Evolutionary conservation across 2,329 filamentous ascomycete species (phyloP).

Genomic region (Atkinsonella texensis): DNA sequence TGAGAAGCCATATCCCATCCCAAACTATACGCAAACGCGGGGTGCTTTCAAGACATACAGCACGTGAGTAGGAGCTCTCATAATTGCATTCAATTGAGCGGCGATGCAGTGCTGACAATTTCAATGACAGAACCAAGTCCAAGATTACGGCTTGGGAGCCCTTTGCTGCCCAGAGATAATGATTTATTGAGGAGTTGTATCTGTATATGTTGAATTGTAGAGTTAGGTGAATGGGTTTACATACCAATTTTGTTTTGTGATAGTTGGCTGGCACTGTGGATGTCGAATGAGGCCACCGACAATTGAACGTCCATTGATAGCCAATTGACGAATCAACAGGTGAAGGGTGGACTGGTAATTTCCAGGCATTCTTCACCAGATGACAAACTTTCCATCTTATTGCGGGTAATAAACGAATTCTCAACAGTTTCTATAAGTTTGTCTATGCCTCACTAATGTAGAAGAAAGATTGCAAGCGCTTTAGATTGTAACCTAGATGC

Average conservation of each 20-base stretch:
- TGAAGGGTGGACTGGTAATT: no score
- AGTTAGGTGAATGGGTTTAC: not conserved
- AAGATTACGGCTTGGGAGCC: constrained; percentile 45
- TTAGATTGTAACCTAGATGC: not conserved
- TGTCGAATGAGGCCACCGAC: not conserved
- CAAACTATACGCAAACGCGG: constrained; percentile 63
- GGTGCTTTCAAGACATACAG: constrained; percentile 87
- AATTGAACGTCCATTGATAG: no score
- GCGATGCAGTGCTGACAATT: constrained; percentile 9
- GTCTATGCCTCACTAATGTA: not conserved
- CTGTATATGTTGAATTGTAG: constrained; percentile 20
- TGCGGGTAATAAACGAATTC: not conserved
- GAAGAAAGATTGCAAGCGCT: not conserved
- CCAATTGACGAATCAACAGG: no score
- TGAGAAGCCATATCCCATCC: constrained; percentile 60
- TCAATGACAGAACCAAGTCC: constrained; percentile 33
- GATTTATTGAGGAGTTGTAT: constrained; percentile 7
- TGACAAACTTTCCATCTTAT: no score
- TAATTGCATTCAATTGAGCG: not conserved
- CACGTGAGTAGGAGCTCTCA: constrained; percentile 55
- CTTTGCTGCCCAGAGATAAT: constrained; percentile 23
- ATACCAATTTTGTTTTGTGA: not conserved
- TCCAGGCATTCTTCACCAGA: not conserved
- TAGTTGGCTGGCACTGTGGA: not conserved
- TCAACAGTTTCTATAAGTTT: not conserved